These are phyloP conservation scores for Magnaporthales sp. DNA, from an alignment of 2,329 filamentous ascomycete genomes.

Conservation along the genomic window DNA sequence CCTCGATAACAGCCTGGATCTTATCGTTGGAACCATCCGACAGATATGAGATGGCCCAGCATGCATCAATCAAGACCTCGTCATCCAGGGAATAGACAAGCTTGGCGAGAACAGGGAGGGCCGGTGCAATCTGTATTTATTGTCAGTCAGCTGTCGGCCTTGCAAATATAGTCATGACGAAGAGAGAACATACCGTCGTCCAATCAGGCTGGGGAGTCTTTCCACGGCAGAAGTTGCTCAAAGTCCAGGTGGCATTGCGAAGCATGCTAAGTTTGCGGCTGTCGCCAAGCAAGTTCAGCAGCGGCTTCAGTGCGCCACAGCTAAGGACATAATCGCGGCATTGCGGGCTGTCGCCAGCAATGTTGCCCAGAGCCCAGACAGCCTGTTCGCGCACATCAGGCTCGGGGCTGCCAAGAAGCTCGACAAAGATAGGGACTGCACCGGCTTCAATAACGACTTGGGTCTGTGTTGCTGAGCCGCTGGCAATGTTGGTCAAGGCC, in stretches of 20 bases:
- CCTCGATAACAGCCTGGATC: slow-evolving; percentile 98
- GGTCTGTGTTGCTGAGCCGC: slow-evolving; percentile 91
- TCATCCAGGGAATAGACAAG: slow-evolving; percentile 98
- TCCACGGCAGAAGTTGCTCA: slow-evolving; percentile 99
- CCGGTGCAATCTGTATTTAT: slow-evolving; percentile 70
- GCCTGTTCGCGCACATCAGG: slow-evolving; percentile 97
- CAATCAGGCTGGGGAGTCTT: slow-evolving; percentile 99
- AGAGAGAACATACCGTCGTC: slow-evolving; percentile 64
- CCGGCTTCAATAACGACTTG: slow-evolving; percentile 98
- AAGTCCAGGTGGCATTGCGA: slow-evolving; percentile 94
- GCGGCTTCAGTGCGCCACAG: slow-evolving; percentile 82
- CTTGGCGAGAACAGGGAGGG: slow-evolving; percentile 90
- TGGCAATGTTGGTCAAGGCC: slow-evolving; percentile 98
- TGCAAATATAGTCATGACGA: not conserved
- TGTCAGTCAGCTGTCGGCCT: slow-evolving; percentile 10
- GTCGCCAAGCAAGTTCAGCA: slow-evolving; percentile 84
- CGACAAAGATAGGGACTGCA: slow-evolving; percentile 96
- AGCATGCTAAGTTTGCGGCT: slow-evolving; percentile 99
- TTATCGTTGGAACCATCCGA: slow-evolving; percentile 98
- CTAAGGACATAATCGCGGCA: slow-evolving; percentile 95
- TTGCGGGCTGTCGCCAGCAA: slow-evolving; percentile 94
- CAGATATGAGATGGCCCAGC: slow-evolving; percentile 98
- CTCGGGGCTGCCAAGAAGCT: slow-evolving; percentile 89
- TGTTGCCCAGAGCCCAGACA: slow-evolving; percentile 97
- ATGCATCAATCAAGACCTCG: slow-evolving; percentile 96